A percentile compares a stretch with the other conserved stretches of the same genome.
phyloP scores from a whole-genome alignment of 192 early-diverging fungal genomes.

The Lobosporangium transversale region DNA sequence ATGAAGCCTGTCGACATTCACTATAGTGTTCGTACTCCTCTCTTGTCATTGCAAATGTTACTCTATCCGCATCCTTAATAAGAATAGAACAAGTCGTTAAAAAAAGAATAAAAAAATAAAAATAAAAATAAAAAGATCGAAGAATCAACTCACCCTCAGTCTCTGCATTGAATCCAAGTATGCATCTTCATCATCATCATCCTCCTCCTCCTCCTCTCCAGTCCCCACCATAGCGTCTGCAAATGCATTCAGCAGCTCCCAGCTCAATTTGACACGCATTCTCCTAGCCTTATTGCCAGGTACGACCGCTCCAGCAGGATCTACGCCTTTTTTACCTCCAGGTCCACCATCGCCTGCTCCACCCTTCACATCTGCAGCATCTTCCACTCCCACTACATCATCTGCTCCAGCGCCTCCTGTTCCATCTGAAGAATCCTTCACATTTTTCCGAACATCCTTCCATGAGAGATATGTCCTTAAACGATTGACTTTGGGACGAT shows the following conservation, averaged over 20 bases:
- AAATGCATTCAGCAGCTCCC: slow-evolving; percentile 91
- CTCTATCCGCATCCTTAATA: slow-evolving; percentile 84
- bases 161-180: slow-evolving; percentile 90
- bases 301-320: slow-evolving; percentile 32
- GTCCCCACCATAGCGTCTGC: slow-evolving; percentile 78
- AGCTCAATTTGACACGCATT: slow-evolving; percentile 84
- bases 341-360: slow-evolving; percentile 20
- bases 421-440: slow-evolving; percentile 73
- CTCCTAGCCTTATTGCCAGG: slow-evolving; percentile 58
- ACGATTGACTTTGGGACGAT: slow-evolving; percentile 91
- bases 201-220: slow-evolving; percentile 82
- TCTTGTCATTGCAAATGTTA: slow-evolving; percentile 93
- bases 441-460: slow-evolving; percentile 96
- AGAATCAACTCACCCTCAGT: slow-evolving; percentile 65
- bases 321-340: slow-evolving; percentile 32
- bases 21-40: slow-evolving; percentile 99
- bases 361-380: slow-evolving; percentile 64
- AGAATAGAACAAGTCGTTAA: neutral
- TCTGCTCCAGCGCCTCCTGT: slow-evolving; percentile 63
- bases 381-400: slow-evolving; percentile 64
- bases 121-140: neutral
- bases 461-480: slow-evolving; percentile 90
- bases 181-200: slow-evolving; percentile 91
- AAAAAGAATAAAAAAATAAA: neutral
- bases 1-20: slow-evolving; percentile 97